A percentile compares a stretch with the other conserved stretches of the same genome.
Evolutionary conservation across 2,329 filamentous ascomycete genomes (phyloP).

Genomic region (Ascomycota sp.): DNA sequence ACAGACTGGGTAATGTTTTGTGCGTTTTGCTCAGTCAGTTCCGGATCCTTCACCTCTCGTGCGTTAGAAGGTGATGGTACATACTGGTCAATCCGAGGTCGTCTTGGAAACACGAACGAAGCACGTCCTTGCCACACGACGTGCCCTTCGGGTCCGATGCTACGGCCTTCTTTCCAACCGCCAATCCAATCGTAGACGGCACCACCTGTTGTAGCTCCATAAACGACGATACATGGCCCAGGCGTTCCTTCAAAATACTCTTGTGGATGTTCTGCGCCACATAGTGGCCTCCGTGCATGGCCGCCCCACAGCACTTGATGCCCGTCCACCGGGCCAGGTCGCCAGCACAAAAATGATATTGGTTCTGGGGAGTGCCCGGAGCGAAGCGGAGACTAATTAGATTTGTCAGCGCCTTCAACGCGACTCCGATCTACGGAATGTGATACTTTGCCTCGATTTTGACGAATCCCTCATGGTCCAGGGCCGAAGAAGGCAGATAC

Average conservation of each 20-base stretch:
- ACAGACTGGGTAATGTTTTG: constrained; percentile 19
- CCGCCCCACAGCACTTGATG: constrained; percentile 57
- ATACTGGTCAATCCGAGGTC: constrained; percentile 43
- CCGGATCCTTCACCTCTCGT: too few relatives aligned
- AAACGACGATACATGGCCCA: constrained; percentile 20
- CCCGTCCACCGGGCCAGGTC: constrained; percentile 51
- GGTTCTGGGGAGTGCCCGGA: constrained; percentile 28
- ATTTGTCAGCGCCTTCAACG: neutral
- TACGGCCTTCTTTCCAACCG: constrained; percentile 46
- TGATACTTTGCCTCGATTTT: constrained; percentile 32
- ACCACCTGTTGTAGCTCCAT: constrained; percentile 25
- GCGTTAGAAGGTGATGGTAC: constrained; percentile 8
- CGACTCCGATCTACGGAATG: too few relatives aligned
- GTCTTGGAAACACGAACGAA: constrained; percentile 40
- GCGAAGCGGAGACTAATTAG: constrained; percentile 29
- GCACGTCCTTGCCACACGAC: constrained; percentile 36
- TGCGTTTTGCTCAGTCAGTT: constrained; percentile 1
- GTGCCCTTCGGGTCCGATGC: constrained; percentile 38
- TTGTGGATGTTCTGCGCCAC: constrained; percentile 46
- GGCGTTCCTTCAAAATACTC: constrained; percentile 24
- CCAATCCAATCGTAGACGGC: constrained; percentile 45
- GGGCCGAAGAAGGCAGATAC: constrained; percentile 33
- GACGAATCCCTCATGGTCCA: constrained; percentile 44
- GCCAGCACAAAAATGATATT: constrained; percentile 43
- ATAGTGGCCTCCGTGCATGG: constrained; percentile 50